These are phyloP conservation scores for Colletotrichum camelliae DNA, from an alignment of 2,329 filamentous ascomycete genomes.

Conservation along the genomic window DNA sequence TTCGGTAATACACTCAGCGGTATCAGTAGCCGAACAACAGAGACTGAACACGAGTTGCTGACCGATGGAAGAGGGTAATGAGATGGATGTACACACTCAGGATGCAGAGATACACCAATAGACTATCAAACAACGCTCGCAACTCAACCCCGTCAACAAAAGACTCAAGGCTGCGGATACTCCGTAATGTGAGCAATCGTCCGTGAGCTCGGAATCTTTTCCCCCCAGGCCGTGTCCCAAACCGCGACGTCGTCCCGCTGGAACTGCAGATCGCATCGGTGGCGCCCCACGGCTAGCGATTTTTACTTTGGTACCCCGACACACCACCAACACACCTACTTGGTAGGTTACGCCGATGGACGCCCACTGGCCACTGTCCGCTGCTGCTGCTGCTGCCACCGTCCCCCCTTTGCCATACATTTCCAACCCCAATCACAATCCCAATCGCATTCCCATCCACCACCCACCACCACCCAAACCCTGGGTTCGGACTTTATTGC, in stretches of 20 bases:
- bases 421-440: not conserved
- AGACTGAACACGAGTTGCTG: no score
- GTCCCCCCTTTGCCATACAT: not conserved
- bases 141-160: not conserved
- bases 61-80: no score
- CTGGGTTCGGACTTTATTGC: not conserved
- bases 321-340: not conserved
- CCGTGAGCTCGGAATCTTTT: not conserved
- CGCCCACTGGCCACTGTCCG: no score
- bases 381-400: not conserved
- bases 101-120: no score
- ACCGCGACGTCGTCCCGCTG: not conserved
- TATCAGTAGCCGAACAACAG: no score
- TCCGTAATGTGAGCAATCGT: not conserved
- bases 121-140: no score
- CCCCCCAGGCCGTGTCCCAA: not conserved
- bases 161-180: not conserved
- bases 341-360: not conserved
- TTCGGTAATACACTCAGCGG: no score
- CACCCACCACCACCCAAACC: not conserved
- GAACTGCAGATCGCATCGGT: slow-evolving; percentile 15
- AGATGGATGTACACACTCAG: no score
- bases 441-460: not conserved
- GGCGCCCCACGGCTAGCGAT: not conserved
- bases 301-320: not conserved